A percentile compares a stretch with the other conserved stretches of the same genome.
Evolutionary conservation across 2,329 filamentous ascomycete species (phyloP).

Genomic region (Fusarium sp.): DNA sequence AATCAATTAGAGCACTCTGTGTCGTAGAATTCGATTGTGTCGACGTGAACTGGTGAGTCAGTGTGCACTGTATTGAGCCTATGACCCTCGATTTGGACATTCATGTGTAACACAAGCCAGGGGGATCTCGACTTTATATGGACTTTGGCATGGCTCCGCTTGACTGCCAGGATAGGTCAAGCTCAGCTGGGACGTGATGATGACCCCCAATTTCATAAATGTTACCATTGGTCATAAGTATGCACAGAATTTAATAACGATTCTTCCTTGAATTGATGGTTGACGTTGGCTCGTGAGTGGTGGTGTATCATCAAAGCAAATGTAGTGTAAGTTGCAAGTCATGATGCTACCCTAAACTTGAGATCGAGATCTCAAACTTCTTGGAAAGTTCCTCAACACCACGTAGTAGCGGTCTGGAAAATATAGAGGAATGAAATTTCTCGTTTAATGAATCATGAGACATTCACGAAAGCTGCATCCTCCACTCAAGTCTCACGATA

Average conservation of each 20-base stretch:
- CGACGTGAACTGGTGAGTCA: neutral
- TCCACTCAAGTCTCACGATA: slow-evolving; percentile 18
- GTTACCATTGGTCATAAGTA: slow-evolving; percentile 22
- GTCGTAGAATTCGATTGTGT: neutral
- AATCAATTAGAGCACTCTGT: neutral
- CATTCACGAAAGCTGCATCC: neutral
- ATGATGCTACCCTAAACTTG: slow-evolving; percentile 25
- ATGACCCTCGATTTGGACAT: neutral
- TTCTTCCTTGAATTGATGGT: neutral
- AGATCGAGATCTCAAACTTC: neutral
- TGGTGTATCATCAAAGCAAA: neutral
- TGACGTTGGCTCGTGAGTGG: slow-evolving; percentile 4
- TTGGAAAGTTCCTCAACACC: neutral
- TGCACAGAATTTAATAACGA: slow-evolving; percentile 14
- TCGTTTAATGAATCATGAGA: slow-evolving; percentile 26
- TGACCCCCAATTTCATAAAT: slow-evolving; percentile 15
- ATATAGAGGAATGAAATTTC: neutral
- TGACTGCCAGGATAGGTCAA: slow-evolving; percentile 16
- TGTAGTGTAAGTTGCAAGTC: neutral
- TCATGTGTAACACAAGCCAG: slow-evolving; percentile 15
- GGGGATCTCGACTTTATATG: slow-evolving; percentile 37
- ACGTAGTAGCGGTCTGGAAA: slow-evolving; percentile 6
- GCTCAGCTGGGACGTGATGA: slow-evolving; percentile 9
- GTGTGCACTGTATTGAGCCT: neutral
- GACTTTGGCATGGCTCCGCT: slow-evolving; percentile 21